Evolutionary conservation across 257 asterid genomes (phyloP).

Genomic region (Nemophila menziesii): DNA sequence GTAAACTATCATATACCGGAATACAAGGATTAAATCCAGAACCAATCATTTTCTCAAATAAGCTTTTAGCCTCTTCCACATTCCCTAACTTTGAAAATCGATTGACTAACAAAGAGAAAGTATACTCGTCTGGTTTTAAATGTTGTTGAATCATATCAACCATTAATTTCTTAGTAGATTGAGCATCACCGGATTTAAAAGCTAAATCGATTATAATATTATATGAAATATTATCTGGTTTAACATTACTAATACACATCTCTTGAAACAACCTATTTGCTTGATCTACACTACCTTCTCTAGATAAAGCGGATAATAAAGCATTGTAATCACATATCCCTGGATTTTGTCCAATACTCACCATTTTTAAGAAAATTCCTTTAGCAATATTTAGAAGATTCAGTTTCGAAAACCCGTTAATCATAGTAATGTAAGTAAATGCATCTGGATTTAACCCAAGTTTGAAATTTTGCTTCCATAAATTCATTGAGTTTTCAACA

Average conservation of each 20-base stretch:
- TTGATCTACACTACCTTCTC: constrained; percentile 61
- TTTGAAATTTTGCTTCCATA: constrained; percentile 35
- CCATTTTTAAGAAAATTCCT: constrained; percentile 47
- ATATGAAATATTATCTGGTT: constrained; percentile 44
- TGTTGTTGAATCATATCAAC: constrained; percentile 40
- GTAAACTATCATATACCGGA: constrained; percentile 51
- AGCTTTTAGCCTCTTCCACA: constrained; percentile 45
- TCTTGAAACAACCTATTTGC: constrained; percentile 38
- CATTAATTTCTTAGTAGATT: constrained; percentile 37
- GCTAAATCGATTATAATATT: constrained; percentile 43
- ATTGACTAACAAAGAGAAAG: constrained; percentile 45
- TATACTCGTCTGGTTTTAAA: constrained; percentile 34
- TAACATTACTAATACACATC: constrained; percentile 31
- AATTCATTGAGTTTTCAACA: constrained; percentile 33
- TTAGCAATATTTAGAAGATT: constrained; percentile 44
- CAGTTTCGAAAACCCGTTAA: constrained; percentile 52
- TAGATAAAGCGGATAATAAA: constrained; percentile 51
- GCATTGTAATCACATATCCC: constrained; percentile 36
- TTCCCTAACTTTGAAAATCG: constrained; percentile 48
- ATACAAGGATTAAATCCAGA: constrained; percentile 30
- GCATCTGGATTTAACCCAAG: constrained; percentile 41
- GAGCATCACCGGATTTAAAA: constrained; percentile 41
- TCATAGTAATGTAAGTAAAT: constrained; percentile 23
- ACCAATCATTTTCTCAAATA: constrained; percentile 45
- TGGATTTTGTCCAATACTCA: constrained; percentile 31